Evolutionary conservation across 306 rosid species (phyloP).

Genomic region (Parietaria judaica): DNA sequence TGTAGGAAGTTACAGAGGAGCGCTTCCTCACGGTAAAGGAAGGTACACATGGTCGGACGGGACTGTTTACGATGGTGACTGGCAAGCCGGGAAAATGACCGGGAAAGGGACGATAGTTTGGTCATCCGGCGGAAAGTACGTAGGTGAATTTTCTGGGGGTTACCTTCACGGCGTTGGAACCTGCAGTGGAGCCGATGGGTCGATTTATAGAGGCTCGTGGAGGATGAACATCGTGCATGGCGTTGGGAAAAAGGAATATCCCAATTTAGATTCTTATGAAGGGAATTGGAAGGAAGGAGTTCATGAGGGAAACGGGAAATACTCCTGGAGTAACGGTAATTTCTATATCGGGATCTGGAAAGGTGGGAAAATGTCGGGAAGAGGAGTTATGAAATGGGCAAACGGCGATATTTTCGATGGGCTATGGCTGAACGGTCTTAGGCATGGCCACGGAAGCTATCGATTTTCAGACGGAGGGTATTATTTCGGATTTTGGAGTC

Average conservation of each 20-base stretch:
- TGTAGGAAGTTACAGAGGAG: constrained; percentile 44
- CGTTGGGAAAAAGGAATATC: constrained; percentile 57
- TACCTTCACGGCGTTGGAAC: constrained; percentile 78
- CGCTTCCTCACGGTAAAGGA: constrained; percentile 72
- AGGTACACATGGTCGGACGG: constrained; percentile 78
- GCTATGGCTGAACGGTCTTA: constrained; percentile 63
- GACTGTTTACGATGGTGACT: constrained; percentile 74
- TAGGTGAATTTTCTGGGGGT: constrained; percentile 84
- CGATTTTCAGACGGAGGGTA: constrained; percentile 65
- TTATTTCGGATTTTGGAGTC: constrained; percentile 85
- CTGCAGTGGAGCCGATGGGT: constrained; percentile 35
- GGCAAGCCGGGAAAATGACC: constrained; percentile 76
- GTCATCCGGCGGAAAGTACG: constrained; percentile 68
- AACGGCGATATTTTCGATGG: constrained; percentile 77
- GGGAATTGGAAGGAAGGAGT: constrained; percentile 95
- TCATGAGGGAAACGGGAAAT: constrained; percentile 71
- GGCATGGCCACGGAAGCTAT: constrained; percentile 79
- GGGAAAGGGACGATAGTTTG: constrained; percentile 67
- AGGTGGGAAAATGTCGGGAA: constrained; percentile 68
- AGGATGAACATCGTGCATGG: constrained; percentile 88
- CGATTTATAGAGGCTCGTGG: constrained; percentile 65
- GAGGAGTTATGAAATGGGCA: constrained; percentile 88
- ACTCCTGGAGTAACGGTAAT: constrained; percentile 66
- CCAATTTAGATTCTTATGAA: constrained; percentile 61
- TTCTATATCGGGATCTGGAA: constrained; percentile 73